phyloP scores from a whole-genome alignment of 1,284 basidiomycete genomes.

The Takashimella koratensis region DNA sequence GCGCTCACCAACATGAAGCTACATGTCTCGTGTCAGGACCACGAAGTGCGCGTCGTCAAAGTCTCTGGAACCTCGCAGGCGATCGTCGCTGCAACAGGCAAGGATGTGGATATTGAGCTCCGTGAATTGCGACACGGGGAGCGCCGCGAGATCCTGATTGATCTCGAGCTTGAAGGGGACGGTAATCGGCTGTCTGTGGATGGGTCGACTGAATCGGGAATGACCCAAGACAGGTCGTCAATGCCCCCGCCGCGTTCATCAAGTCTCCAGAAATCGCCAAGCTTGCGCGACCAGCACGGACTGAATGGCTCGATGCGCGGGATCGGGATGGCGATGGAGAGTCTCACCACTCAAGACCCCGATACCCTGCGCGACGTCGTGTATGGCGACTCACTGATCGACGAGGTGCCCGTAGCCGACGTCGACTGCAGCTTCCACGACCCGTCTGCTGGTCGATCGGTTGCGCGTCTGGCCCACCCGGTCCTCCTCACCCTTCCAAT shows the following conservation, averaged over 20 bases:
- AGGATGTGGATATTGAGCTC: slow-evolving; percentile 92
- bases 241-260: not conserved
- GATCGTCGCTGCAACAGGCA: slow-evolving; percentile 79
- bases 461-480: slow-evolving; percentile 79
- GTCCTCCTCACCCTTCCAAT: slow-evolving; percentile 84
- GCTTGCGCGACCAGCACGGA: too few relatives aligned
- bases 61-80: slow-evolving; percentile 78
- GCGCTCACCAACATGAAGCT: slow-evolving; percentile 84
- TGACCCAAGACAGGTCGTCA: not conserved
- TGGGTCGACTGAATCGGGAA: not conserved
- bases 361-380: slow-evolving; percentile 88
- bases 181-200: not conserved
- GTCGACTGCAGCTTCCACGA: slow-evolving; percentile 91
- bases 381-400: slow-evolving; percentile 81
- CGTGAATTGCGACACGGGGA: slow-evolving; percentile 88
- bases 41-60: slow-evolving; percentile 81
- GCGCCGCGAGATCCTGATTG: slow-evolving; percentile 87
- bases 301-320: too few relatives aligned
- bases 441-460: slow-evolving; percentile 71
- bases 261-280: slow-evolving; percentile 10
- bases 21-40: slow-evolving; percentile 62
- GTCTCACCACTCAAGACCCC: slow-evolving; percentile 78
- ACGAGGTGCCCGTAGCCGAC: slow-evolving; percentile 87
- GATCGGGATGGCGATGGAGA: slow-evolving; percentile 77
- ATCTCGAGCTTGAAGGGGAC: slow-evolving; percentile 70